Percentiles rank a stretch among this genome's conserved stretches.
These are phyloP conservation scores for Cyclostephanos invisitatus DNA, from an alignment of 108 stramenopile genomes.

Conservation along the genomic window DNA sequence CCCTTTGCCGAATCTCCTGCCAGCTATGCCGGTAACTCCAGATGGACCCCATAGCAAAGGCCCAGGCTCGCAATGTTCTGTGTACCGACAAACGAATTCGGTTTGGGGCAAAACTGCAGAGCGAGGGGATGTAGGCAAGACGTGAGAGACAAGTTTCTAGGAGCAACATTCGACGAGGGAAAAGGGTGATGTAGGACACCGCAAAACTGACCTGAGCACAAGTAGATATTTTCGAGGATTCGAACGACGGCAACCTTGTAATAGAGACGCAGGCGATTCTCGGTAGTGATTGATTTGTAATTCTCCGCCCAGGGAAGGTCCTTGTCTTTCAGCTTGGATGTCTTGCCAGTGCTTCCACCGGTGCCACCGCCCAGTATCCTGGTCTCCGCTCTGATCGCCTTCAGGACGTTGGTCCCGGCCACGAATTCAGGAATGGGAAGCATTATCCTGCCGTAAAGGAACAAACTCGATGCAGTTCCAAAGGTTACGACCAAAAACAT, in stretches of 20 bases:
- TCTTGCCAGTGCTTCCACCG: constrained; percentile 14
- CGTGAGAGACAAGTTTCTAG: background rate
- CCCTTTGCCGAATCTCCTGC: constrained; percentile 39
- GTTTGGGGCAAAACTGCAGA: constrained; percentile 58
- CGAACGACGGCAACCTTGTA: constrained; percentile 52
- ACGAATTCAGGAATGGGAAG: constrained; percentile 77
- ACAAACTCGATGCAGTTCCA: constrained; percentile 30
- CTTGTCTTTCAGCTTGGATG: constrained; percentile 30
- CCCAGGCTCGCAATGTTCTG: constrained; percentile 64
- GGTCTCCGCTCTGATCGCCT: constrained; percentile 57
- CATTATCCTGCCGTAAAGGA: constrained; percentile 61
- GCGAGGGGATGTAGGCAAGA: background rate
- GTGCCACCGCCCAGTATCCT: constrained; percentile 34
- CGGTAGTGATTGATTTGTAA: constrained; percentile 57
- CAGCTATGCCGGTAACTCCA: constrained; percentile 54
- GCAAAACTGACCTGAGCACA: constrained; percentile 21
- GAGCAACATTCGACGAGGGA: background rate
- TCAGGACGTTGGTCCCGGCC: constrained; percentile 68
- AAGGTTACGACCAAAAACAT: constrained; percentile 32
- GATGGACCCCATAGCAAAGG: constrained; percentile 56
- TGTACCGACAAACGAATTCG: constrained; percentile 53
- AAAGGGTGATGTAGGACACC: background rate
- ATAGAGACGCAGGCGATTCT: constrained; percentile 69
- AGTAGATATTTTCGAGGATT: constrained; percentile 54
- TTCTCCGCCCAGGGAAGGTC: constrained; percentile 72